Base-by-base conservation (phyloP, 73 alveolate species). In the Vitrella brassicaformis region DNA sequence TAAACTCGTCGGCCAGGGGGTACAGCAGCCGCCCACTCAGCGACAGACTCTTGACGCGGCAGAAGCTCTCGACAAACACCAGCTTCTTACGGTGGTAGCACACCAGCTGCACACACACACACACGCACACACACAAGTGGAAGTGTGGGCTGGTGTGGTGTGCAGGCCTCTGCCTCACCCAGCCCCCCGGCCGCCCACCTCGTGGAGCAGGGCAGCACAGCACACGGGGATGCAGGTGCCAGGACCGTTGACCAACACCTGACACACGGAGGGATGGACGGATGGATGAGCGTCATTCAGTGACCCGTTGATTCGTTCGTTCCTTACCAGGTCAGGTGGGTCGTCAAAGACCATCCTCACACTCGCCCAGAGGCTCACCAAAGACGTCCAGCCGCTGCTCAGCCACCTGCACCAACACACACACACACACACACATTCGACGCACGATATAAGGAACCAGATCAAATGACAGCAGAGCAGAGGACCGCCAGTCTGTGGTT, bases 61-160 rank as follows among this genome's bases (percentile, higher is more conserved):
- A 89, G 85, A 87, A 87, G 68, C 94, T 85, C 79, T 91, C 97
- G 82, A 91, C 85, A 87, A 87, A 91, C 72, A 91, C 69, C 22
- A 91, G 78, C 81, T 81, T 87, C n/a, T n/a, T n/a, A n/a, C n/a
- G n/a, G n/a, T n/a, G 68, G 86, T 81, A n/a, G n/a, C n/a, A n/a
- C n/a, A n/a, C n/a, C n/a, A n/a, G n/a, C n/a, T n/a, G n/a, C n/a
- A n/a, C 56, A 39, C 56, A 39, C 56, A 39, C 14, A 14, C 14
- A 39, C 56, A 39, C 56, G 56, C 56, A 39, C 56, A 39, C 4
- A 39, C 56, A 14, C 56, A 39, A n/a, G n/a, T n/a, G n/a, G n/a
- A n/a, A n/a, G n/a, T n/a, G n/a, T n/a, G n/a, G n/a, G n/a, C n/a
- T n/a, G n/a, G n/a, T n/a, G n/a, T n/a, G n/a, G n/a, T n/a, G n/a